Conservation (phyloP, 192 early-diverging fungal species). For the Chytriomyces sp. region DNA sequence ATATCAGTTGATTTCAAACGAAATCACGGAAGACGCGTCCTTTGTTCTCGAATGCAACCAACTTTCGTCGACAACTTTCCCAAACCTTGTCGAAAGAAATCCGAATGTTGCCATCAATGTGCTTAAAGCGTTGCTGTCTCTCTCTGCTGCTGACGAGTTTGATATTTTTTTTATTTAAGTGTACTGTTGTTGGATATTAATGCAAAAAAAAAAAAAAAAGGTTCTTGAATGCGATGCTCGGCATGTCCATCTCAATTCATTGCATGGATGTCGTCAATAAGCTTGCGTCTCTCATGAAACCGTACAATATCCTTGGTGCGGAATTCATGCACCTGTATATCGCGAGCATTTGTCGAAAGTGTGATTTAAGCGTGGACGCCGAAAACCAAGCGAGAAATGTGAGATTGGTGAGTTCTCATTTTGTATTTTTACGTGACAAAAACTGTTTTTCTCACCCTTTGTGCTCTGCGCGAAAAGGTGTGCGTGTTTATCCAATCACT, state of each 20-base stretch:
- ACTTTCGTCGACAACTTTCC: slow-evolving; percentile 24
- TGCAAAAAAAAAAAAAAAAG: too few relatives aligned
- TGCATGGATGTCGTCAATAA: slow-evolving; percentile 47
- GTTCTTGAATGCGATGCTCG: slow-evolving; percentile 32
- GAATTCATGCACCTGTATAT: slow-evolving; percentile 40
- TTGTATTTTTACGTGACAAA: neutral
- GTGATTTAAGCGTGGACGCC: slow-evolving; percentile 31
- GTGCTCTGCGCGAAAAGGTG: slow-evolving; percentile 26
- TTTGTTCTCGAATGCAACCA: slow-evolving; percentile 1
- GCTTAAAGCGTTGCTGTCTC: slow-evolving; percentile 36
- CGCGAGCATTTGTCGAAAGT: slow-evolving; percentile 33
- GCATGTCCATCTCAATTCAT: slow-evolving; percentile 37
- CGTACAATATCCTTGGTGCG: slow-evolving; percentile 15
- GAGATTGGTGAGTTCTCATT: slow-evolving; percentile 35
- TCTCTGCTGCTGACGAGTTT: slow-evolving; percentile 44
- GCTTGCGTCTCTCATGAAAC: slow-evolving; percentile 25
- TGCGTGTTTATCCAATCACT: slow-evolving; percentile 50
- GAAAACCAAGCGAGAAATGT: slow-evolving; percentile 45
- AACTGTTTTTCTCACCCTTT: neutral
- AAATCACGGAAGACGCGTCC: too few relatives aligned
- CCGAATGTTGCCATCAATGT: slow-evolving; percentile 46
- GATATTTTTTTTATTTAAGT: neutral
- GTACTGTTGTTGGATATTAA: too few relatives aligned
- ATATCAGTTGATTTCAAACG: too few relatives aligned
- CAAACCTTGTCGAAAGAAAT: slow-evolving; percentile 55